Percentiles rank a stretch among this genome's conserved stretches.
These are phyloP conservation scores for Epichloe gansuensis DNA, from an alignment of 2,329 filamentous ascomycete genomes.

Conservation along the genomic window DNA sequence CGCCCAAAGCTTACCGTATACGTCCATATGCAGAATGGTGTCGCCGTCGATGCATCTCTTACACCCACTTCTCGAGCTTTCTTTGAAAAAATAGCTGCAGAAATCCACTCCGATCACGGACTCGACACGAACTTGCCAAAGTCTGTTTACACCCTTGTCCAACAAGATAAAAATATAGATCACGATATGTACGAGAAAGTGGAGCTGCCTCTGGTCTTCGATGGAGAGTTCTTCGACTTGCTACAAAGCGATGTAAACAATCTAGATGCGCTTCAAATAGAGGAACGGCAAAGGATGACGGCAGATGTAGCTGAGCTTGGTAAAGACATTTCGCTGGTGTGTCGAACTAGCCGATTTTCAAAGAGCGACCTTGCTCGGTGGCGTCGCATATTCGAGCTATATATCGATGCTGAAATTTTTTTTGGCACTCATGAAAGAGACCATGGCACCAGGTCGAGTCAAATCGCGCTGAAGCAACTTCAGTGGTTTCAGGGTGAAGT, in stretches of 20 bases:
- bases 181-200: conserved; percentile 27
- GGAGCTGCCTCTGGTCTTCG: conserved; percentile 66
- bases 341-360: conserved; percentile 48
- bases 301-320: conserved; percentile 52
- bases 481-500: conserved; percentile 61
- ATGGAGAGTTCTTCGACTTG: conserved; percentile 67
- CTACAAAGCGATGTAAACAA: conserved; percentile 58
- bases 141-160: not conserved
- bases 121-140: not conserved
- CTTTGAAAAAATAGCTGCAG: conserved; percentile 45
- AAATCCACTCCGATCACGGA: conserved; percentile 16
- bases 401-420: conserved; percentile 69
- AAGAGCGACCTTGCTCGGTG: conserved; percentile 60
- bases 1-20: conserved; percentile 59
- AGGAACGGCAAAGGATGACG: conserved; percentile 52
- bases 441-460: conserved; percentile 52
- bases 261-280: conserved; percentile 53
- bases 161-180: not conserved
- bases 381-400: conserved; percentile 72
- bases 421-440: conserved; percentile 65
- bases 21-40: conserved; percentile 52
- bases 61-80: conserved; percentile 51
- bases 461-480: conserved; percentile 53
- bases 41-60: conserved; percentile 54
- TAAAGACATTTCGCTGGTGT: conserved; percentile 47